Evolutionary conservation across 495 filamentous ascomycete species (phyloP), one percentile per base, ranked within the genome.

Genomic region (Chaetomium fimeti): DNA sequence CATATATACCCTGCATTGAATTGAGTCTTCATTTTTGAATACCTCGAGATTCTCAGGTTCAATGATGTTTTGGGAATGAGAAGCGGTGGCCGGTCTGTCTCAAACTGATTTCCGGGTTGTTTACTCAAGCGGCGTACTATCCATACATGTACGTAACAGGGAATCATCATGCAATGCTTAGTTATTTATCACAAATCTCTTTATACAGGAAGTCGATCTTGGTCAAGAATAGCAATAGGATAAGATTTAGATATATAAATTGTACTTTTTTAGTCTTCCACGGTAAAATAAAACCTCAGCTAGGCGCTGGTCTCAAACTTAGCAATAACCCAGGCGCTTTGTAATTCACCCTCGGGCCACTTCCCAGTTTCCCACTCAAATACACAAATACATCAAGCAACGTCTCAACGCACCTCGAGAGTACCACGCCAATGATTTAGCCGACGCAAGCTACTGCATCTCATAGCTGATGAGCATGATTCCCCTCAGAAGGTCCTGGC

Each of bases 381-480:
- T 15, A n/a, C 8, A 47, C 43, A n/a, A 47, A 12, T n/a, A 49
- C 20, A 49, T 24, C 40, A 27, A 13, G 1, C 40, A 47, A n/a
- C 40, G 18, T 27, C 36, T 28, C 38, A 58, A 28, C 24, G 3
- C 56, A 24, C 32, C 0, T 27, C 3, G n/a, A 24, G 32, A 40
- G 11, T 18, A 32, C 6, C 36, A 36, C 9, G 36, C 5, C 18
- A 22, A 27, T 20, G 32, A 58, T 40, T 27, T 43, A 45, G 22
- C 38, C 55, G 38, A 27, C 38, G n/a, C 12, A 24, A 45, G n/a
- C 24, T 16, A 25, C 29, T 25, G 5, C 15, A 27, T 59, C 13
- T 25, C 38, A n/a, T 29, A 27, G 32, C 13, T 25, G 22, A 47
- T 43, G 22, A 53, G 55, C 62, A 64, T 64, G 62, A 57, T 24